These are phyloP conservation scores for Zelopaecilomyces penicillatus DNA, from an alignment of 2,329 filamentous ascomycete genomes.

Conservation along the genomic window DNA sequence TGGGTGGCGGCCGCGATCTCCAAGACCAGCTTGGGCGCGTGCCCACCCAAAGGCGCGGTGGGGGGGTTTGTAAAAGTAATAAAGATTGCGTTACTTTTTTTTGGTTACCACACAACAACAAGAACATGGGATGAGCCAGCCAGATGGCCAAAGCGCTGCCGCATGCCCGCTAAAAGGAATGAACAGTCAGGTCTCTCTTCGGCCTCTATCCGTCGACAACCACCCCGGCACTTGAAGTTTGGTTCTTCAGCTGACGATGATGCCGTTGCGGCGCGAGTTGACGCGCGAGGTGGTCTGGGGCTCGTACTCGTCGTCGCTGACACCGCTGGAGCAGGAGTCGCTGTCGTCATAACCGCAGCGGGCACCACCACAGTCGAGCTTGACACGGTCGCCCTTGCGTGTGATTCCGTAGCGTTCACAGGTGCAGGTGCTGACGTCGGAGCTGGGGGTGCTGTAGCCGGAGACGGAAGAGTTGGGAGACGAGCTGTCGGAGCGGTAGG, in stretches of 20 bases:
- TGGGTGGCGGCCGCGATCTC: conserved; percentile 15
- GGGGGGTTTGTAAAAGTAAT: conserved; percentile 15
- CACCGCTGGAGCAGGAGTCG: conserved; percentile 61
- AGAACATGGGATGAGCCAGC: conserved; percentile 20
- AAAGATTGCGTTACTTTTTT: conserved; percentile 16
- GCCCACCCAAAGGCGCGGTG: conserved; percentile 22
- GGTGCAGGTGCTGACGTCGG: conserved; percentile 71
- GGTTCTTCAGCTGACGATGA: conserved; percentile 42
- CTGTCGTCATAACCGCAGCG: conserved; percentile 77
- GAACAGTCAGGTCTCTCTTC: conserved; percentile 25
- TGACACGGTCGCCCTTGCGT: conserved; percentile 83
- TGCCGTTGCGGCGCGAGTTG: conserved; percentile 53
- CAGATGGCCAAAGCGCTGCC: conserved; percentile 18
- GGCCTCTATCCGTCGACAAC: conserved; percentile 10
- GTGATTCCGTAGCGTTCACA: conserved; percentile 97
- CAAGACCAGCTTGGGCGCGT: conserved; percentile 38
- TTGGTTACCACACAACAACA: conserved; percentile 17
- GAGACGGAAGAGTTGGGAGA: conserved; percentile 65
- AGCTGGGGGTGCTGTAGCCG: conserved; percentile 71
- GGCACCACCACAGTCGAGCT: conserved; percentile 87
- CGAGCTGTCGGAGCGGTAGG: conserved; percentile 65
- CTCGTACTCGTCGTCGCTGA: conserved; percentile 45
- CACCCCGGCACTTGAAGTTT: neutral
- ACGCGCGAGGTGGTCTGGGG: conserved; percentile 27
- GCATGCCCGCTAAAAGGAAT: conserved; percentile 23